These are phyloP conservation scores for Boeremia lycopersici DNA, from an alignment of 2,329 filamentous ascomycete species.

Conservation along the genomic window DNA sequence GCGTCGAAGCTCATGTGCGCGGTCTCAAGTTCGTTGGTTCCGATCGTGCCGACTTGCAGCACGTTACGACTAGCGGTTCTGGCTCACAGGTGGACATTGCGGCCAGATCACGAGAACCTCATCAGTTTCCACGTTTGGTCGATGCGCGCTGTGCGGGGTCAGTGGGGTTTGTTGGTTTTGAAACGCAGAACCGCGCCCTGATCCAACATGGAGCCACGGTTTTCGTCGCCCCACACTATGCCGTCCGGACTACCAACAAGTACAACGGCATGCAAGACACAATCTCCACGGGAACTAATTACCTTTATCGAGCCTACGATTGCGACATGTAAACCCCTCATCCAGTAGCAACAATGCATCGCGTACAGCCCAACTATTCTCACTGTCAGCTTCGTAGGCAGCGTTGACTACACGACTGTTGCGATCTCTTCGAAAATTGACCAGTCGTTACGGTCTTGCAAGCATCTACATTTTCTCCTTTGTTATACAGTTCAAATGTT, in stretches of 20 bases:
- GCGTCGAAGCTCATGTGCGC: background rate
- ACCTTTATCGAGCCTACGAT: background rate
- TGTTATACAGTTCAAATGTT: background rate
- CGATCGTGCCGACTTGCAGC: too few species aligned
- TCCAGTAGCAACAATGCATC: background rate
- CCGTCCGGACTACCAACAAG: slow-evolving; percentile 10
- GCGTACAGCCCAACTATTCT: background rate
- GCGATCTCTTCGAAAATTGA: background rate
- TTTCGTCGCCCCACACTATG: background rate
- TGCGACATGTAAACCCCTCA: background rate
- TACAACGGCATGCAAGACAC: background rate
- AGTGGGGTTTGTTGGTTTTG: background rate
- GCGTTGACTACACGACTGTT: background rate
- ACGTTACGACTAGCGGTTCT: too few species aligned
- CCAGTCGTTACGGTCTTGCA: background rate
- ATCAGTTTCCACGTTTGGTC: too few species aligned
- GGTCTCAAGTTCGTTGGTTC: too few species aligned
- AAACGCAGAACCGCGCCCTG: background rate
- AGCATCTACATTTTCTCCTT: background rate
- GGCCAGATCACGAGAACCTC: too few species aligned
- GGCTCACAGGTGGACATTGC: too few species aligned
- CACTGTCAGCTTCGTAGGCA: background rate
- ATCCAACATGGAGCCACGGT: background rate
- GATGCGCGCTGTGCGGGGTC: background rate
- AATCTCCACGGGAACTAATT: background rate